Evolutionary conservation across 345 rosid genomes (phyloP).

Genomic region (Bruguiera sexangula): DNA sequence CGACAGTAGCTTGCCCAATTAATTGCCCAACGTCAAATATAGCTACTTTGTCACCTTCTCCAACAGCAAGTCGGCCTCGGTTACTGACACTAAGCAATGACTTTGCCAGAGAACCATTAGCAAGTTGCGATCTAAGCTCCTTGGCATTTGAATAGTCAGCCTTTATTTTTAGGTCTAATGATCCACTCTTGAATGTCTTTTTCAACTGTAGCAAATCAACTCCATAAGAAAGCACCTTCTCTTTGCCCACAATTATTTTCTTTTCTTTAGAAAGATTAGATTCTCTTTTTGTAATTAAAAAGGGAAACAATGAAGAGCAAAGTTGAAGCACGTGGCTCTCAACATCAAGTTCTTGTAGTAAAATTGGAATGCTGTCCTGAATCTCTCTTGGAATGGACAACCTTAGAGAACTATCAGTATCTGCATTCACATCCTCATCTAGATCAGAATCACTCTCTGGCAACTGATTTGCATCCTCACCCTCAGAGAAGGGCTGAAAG

Average conservation of each 20-base stretch:
- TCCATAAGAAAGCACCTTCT: constrained; percentile 73
- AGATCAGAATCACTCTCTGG: constrained; percentile 87
- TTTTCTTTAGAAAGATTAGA: constrained; percentile 63
- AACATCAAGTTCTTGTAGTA: constrained; percentile 78
- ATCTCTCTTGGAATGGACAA: constrained; percentile 71
- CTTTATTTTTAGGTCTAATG: constrained; percentile 94
- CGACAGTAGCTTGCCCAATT: constrained; percentile 84
- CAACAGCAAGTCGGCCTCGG: constrained; percentile 98
- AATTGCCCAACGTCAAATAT: constrained; percentile 90
- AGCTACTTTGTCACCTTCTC: constrained; percentile 99
- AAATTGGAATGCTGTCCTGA: constrained; percentile 54
- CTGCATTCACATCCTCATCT: constrained; percentile 64
- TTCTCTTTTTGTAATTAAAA: constrained; percentile 69
- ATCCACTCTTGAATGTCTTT: constrained; percentile 96
- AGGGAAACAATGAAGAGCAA: constrained; percentile 72
- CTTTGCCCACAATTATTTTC: constrained; percentile 62
- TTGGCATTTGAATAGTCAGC: constrained; percentile 89
- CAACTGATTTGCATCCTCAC: constrained; percentile 80
- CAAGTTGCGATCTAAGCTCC: constrained; percentile 84
- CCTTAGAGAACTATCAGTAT: constrained; percentile 48
- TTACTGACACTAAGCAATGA: constrained; percentile 87
- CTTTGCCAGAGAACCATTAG: constrained; percentile 86
- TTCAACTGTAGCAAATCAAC: constrained; percentile 85
- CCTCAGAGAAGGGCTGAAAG: constrained; percentile 72
- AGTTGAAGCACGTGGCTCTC: constrained; percentile 70